Evolutionary conservation across 768 basidiomycete genomes (phyloP).

Genomic region (Dioszegia aurantiaca): DNA sequence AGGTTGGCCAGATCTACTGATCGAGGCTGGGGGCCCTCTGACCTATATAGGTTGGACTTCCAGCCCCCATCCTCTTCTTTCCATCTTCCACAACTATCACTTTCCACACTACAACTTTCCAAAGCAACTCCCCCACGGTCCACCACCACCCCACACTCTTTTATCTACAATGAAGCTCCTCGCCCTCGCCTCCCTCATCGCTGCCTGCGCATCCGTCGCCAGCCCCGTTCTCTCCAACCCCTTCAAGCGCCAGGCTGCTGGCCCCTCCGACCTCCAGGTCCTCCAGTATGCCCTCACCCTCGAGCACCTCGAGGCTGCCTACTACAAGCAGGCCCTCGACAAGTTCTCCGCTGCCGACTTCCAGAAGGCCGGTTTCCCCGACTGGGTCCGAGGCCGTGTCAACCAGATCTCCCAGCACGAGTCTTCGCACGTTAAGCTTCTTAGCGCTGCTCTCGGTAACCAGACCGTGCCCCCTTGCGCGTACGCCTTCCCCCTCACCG

Average conservation of each 20-base stretch:
- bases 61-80: neutral
- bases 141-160: conserved; percentile 10
- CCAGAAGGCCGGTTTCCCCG: conserved; percentile 54
- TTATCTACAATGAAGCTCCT: conserved; percentile 22
- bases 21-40: too few species aligned
- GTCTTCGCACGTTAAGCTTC: conserved; percentile 59
- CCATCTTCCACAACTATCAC: conserved; percentile 1
- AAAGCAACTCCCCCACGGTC: neutral
- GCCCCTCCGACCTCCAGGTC: conserved; percentile 18
- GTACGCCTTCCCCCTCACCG: conserved; percentile 61
- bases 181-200: conserved; percentile 12
- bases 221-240: conserved; percentile 12
- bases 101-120: neutral
- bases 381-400: conserved; percentile 57
- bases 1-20: too few species aligned
- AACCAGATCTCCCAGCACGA: conserved; percentile 62
- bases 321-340: conserved; percentile 51
- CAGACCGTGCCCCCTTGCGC: conserved; percentile 59
- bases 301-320: conserved; percentile 46
- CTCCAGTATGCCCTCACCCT: conserved; percentile 49
- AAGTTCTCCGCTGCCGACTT: conserved; percentile 59
- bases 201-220: conserved; percentile 26
- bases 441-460: conserved; percentile 57
- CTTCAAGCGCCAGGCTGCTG: conserved; percentile 6
- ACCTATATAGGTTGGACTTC: too few species aligned